These are phyloP conservation scores for Fusarium sororula DNA, from an alignment of 2,329 filamentous ascomycete genomes.

Conservation along the genomic window DNA sequence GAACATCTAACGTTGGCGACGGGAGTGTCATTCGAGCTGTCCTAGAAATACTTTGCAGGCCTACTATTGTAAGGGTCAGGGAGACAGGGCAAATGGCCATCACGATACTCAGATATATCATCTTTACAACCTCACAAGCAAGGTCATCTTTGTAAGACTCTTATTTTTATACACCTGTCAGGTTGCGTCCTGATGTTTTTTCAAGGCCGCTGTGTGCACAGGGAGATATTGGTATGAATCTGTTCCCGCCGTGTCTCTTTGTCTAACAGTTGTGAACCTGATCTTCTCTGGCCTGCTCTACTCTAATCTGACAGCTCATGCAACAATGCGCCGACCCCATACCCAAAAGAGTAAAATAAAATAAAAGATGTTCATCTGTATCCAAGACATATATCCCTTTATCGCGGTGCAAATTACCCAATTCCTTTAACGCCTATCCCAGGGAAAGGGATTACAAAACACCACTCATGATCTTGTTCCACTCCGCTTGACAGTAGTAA, in stretches of 20 bases:
- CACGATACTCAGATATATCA: neutral
- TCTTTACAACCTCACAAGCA: neutral
- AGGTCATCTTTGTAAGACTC: neutral
- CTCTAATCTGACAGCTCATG: slow-evolving; percentile 16
- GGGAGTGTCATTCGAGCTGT: neutral
- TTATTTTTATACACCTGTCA: neutral
- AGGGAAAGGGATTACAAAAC: neutral
- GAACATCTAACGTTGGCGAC: too few relatives aligned
- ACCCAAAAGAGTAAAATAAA: neutral
- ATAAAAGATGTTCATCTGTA: neutral
- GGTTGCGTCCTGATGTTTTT: neutral
- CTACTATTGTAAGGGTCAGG: neutral
- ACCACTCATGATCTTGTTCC: neutral
- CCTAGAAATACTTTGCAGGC: neutral
- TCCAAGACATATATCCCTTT: slow-evolving; percentile 27
- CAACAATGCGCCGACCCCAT: slow-evolving; percentile 4
- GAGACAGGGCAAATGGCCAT: neutral
- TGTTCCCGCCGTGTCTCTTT: neutral
- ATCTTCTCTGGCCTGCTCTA: neutral
- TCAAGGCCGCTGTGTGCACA: neutral
- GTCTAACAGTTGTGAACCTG: neutral
- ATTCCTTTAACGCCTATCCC: slow-evolving; percentile 22
- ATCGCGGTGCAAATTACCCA: slow-evolving; percentile 26
- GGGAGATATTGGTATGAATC: neutral
- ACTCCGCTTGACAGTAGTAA: neutral